phyloP scores from a whole-genome alignment of 2,329 filamentous ascomycete genomes.

The Aspergillus ibericus region DNA sequence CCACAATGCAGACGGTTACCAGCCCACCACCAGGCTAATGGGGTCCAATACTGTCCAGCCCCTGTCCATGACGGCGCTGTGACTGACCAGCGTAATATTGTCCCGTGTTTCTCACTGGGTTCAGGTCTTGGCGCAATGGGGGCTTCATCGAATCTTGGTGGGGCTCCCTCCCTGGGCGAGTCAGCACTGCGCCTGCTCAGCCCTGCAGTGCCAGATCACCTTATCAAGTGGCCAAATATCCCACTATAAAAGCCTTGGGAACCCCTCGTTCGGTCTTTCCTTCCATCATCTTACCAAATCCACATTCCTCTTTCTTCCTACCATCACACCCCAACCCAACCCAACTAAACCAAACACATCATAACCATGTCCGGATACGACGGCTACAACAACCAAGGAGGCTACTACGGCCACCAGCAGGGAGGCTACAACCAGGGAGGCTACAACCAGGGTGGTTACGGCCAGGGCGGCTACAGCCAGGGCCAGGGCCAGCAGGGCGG shows the following conservation, averaged over 20 bases:
- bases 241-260: slow-evolving; percentile 15
- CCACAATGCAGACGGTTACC: background rate
- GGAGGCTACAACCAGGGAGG: slow-evolving; percentile 15
- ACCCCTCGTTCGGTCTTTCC: slow-evolving; percentile 3
- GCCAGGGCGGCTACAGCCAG: slow-evolving; percentile 26
- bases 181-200: slow-evolving; percentile 13
- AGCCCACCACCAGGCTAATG: background rate
- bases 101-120: slow-evolving; percentile 2
- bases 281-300: slow-evolving; percentile 4
- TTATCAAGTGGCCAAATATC: slow-evolving; percentile 17
- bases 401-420: slow-evolving; percentile 25
- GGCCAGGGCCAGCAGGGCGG: slow-evolving; percentile 23
- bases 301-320: background rate
- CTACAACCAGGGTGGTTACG: slow-evolving; percentile 8
- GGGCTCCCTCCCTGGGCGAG: slow-evolving; percentile 1
- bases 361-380: slow-evolving; percentile 31
- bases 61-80: background rate
- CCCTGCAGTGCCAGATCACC: slow-evolving; percentile 17
- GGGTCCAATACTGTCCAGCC: background rate
- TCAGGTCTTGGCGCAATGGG: slow-evolving; percentile 2
- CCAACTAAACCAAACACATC: background rate
- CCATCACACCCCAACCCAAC: background rate
- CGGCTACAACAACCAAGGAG: slow-evolving; percentile 21
- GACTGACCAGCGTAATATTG: slow-evolving; percentile 2
- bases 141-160: slow-evolving; percentile 13